phyloP scores from a whole-genome alignment of 1,139 yeast genomes.

The Geotrichum restrictum region DNA sequence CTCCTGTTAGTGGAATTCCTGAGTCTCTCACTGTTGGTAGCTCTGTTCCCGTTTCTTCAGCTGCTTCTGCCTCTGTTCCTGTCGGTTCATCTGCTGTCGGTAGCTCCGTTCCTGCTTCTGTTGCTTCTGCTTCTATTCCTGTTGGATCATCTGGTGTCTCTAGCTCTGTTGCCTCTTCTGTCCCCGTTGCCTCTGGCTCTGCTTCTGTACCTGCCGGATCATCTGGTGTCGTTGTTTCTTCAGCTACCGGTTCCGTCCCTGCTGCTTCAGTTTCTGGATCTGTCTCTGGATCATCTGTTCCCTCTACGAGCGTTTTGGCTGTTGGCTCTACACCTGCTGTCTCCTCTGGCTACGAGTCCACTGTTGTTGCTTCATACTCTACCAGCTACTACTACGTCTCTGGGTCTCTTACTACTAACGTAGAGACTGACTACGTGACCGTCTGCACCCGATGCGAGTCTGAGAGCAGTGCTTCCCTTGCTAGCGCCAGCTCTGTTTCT shows the following conservation, averaged over 20 bases:
- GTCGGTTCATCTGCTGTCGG: background rate
- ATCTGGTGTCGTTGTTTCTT: no score
- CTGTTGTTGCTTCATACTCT: background rate
- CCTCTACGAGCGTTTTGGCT: background rate
- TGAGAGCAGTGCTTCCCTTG: background rate
- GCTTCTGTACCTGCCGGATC: no score
- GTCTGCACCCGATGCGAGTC: slow-evolving; percentile 4
- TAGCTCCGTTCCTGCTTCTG: background rate
- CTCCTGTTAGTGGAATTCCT: no score
- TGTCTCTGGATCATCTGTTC: no score
- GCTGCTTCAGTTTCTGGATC: no score
- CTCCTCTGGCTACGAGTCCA: background rate
- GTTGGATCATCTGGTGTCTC: background rate
- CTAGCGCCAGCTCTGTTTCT: no score
- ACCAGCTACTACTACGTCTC: slow-evolving; percentile 1
- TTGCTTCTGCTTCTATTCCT: background rate
- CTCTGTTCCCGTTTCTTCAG: background rate
- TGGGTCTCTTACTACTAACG: slow-evolving; percentile 4
- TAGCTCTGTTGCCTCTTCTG: background rate
- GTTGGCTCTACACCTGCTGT: background rate
- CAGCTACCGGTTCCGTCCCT: no score
- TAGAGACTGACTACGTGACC: slow-evolving; percentile 4
- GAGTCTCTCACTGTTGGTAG: background rate
- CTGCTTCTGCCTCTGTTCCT: background rate
- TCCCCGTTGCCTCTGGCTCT: background rate